Percentiles rank a stretch among this genome's conserved stretches.
Conservation (phyloP, 2,329 filamentous ascomycete genomes). For the Penicillium sp. region DNA sequence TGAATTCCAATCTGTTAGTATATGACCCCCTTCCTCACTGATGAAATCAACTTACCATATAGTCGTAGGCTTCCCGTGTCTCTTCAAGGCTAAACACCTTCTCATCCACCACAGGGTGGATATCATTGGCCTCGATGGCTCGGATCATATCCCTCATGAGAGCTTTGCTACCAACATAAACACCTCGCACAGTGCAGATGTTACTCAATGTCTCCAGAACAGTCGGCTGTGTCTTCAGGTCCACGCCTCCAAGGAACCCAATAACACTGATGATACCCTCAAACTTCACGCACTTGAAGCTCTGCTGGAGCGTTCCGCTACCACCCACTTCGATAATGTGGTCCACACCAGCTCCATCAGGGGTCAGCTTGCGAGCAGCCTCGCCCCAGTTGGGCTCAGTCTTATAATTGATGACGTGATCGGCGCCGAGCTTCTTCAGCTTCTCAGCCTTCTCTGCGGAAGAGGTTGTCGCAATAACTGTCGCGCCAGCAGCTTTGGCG, state of each 20-base stretch:
- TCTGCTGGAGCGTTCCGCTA: slow-evolving; percentile 57
- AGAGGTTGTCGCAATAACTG: slow-evolving; percentile 59
- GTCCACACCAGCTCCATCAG: slow-evolving; percentile 56
- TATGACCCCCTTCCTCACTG: background rate
- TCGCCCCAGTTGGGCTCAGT: slow-evolving; percentile 58
- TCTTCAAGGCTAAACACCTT: slow-evolving; percentile 56
- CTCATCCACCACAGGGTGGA: slow-evolving; percentile 59
- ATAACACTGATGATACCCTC: slow-evolving; percentile 58
- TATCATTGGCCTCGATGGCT: slow-evolving; percentile 58
- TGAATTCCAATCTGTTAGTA: slow-evolving; percentile 24
- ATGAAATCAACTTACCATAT: slow-evolving; percentile 45
- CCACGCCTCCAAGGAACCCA: slow-evolving; percentile 55
- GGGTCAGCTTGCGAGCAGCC: slow-evolving; percentile 52
- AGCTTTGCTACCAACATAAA: slow-evolving; percentile 55
- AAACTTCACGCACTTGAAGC: slow-evolving; percentile 53
- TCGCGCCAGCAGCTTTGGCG: slow-evolving; percentile 52
- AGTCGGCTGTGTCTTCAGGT: slow-evolving; percentile 49
- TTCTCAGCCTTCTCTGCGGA: slow-evolving; percentile 54
- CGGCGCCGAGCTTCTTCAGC: slow-evolving; percentile 57
- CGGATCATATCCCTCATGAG: slow-evolving; percentile 60
- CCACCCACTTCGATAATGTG: slow-evolving; percentile 67
- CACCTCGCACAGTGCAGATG: slow-evolving; percentile 56
- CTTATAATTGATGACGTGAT: slow-evolving; percentile 62
- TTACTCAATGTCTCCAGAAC: slow-evolving; percentile 52
- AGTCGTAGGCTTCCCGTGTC: slow-evolving; percentile 54